phyloP scores from a whole-genome alignment of 2,329 filamentous ascomycete species.

The Fusarium sp. region DNA sequence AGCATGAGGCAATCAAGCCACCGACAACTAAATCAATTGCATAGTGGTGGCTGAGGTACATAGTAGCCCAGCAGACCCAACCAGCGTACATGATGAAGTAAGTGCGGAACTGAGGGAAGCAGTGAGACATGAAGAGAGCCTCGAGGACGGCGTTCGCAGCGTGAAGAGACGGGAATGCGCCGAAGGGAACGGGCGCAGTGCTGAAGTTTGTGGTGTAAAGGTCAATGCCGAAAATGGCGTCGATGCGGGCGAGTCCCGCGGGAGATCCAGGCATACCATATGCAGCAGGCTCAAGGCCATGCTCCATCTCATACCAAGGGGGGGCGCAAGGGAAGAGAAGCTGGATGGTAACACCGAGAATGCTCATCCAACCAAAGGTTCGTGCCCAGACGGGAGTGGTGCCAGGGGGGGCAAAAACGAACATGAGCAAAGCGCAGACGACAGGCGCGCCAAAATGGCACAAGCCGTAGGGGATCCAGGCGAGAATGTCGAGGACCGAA shows the following conservation, averaged over 20 bases:
- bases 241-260: constrained; percentile 88
- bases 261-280: constrained; percentile 93
- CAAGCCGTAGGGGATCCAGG: constrained; percentile 94
- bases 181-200: constrained; percentile 91
- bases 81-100: constrained; percentile 86
- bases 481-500: constrained; percentile 84
- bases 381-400: constrained; percentile 87
- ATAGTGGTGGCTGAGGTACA: constrained; percentile 98
- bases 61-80: constrained; percentile 99
- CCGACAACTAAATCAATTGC: constrained; percentile 92
- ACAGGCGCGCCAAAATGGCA: constrained; percentile 90
- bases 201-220: constrained; percentile 94
- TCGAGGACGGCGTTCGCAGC: constrained; percentile 90
- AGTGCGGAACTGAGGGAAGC: constrained; percentile 85
- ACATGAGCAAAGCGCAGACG: constrained; percentile 82
- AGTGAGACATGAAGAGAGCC: constrained; percentile 91
- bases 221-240: constrained; percentile 90
- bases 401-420: constrained; percentile 89
- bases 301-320: constrained; percentile 96
- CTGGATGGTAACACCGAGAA: constrained; percentile 88
- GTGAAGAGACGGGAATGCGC: constrained; percentile 94
- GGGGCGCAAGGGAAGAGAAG: constrained; percentile 93
- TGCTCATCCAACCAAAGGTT: constrained; percentile 92
- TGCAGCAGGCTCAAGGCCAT: constrained; percentile 90
- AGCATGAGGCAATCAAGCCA: constrained; percentile 80